Base-by-base conservation (phyloP, 2,329 filamentous ascomycete species). In the Aspergillus phoenicis region DNA sequence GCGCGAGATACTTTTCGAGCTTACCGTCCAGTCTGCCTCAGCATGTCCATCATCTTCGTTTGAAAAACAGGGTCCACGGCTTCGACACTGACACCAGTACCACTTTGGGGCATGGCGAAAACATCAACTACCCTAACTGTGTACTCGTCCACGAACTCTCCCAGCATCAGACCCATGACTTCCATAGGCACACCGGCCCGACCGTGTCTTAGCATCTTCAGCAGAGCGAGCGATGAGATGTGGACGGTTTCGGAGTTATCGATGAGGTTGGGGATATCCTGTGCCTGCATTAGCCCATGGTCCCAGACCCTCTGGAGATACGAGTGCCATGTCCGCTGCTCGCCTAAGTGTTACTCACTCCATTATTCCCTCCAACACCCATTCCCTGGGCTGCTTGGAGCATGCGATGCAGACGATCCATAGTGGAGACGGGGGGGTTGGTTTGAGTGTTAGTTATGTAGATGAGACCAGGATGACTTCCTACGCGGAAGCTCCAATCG, bases 31-130 rank as follows among this genome's bases (percentile, higher is more conserved):
- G 95, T 99, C 84, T 99, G 95, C 73, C 91, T 86, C 76, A 99
- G 83, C 95, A 99, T 98, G 77, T 99, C 95, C 95, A 99, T 99
- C 95, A 99, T 99, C 85, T 97, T 99, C 73, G 93, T 97, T 82
- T 99, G 95, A 79, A 99, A 99, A 36, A 99, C 95, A 8, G 93
- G 93, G 76, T 99, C 95, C 65, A 99, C 95, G 55, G 95, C 96
- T 80, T 99, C 95, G 72, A 99, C 95, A 79, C 92, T 97, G 70
- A 99, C 95, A 69, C 95, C 95, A 1, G 95, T 99, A 80, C 95
- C 95, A 70, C 93, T 97, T 77, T 99, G 95, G 20, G 95, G 95
- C 95, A 99, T 99, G 62, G 95, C 95, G 79, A 99, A 99, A 28
- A 99, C 95, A 79, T 99, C 95, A 68, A 98, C 94, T 13, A 99